Evolutionary conservation across 2,329 filamentous ascomycete species (phyloP), one percentile per base, ranked within the genome.

Genomic region (Exophiala phaeomuriformis): DNA sequence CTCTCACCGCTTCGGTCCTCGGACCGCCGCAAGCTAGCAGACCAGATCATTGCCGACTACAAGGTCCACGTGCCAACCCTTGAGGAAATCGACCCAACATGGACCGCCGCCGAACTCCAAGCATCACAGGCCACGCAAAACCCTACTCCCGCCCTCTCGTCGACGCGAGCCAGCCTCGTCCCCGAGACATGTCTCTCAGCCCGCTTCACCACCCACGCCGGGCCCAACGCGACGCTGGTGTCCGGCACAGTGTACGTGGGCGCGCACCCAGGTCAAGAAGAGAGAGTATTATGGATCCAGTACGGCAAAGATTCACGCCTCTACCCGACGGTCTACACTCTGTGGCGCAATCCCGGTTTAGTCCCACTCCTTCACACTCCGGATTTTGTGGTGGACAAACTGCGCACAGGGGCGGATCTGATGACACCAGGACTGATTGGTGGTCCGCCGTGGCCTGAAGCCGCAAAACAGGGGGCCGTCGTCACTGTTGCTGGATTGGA

Each of bases 361-460:
- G 69, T 85, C 0, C 81, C 83, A 0, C 66, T 86, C 32, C 72
- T 86, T n/a, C 77, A 84, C 60, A 85, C 83, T 0, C 81, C 80
- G 3, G 72, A 75, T 6, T 63, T 73, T 46, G 75, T 81, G 28
- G 79, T 82, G 2, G 77, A 85, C 63, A 85, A 85, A 67, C 69
- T 86, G 5, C 78, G 78, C 53, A 75, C 77, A 5, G 83, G 83
- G 3, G 82, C 83, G 19, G 82, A 85, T 66, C 70, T 86, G 45
- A 86, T 86, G 83, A 84, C 79, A 1, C 83, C 83, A 1, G 83
- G 83, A 5, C 68, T 86, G 9, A 77, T 82, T 30, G 76, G 79
- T 49, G 82, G 83, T 1, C 81, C 82, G 7, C 82, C 82, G 1
- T 86, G 85, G 63, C 80, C 82, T 3, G 61, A 70, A 35, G 72